These are phyloP conservation scores for Quercus gilva DNA, from an alignment of 306 rosid genomes.

Conservation along the genomic window DNA sequence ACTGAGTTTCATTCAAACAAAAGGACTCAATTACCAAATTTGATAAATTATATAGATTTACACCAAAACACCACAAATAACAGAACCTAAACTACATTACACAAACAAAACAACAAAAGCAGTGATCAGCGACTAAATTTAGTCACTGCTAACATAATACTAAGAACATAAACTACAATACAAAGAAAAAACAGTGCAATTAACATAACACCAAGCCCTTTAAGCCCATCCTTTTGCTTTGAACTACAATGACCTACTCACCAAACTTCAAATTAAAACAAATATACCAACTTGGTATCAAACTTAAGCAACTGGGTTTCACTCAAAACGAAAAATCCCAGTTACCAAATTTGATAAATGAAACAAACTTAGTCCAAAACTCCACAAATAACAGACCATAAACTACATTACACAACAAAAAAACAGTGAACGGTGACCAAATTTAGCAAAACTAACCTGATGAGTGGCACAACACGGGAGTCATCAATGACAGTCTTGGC, in stretches of 20 bases:
- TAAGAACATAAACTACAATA: neutral
- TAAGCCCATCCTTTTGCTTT: neutral
- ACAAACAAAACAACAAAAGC: neutral
- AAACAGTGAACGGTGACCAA: neutral
- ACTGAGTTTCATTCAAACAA: neutral
- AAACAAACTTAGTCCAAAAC: neutral
- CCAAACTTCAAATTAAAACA: neutral
- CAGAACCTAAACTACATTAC: neutral
- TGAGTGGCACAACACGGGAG: constrained; percentile 71
- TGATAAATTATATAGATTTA: neutral
- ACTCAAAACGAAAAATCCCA: neutral
- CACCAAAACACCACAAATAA: neutral
- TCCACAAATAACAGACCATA: neutral
- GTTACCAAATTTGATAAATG: neutral
- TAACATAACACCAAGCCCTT: constrained; percentile 3
- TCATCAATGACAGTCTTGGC: constrained; percentile 74
- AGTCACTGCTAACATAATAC: constrained; percentile 7
- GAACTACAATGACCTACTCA: neutral
- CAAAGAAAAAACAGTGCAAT: too few relatives aligned
- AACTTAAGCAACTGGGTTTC: neutral
- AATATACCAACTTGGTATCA: too few relatives aligned
- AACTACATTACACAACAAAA: neutral
- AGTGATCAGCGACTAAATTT: too few relatives aligned
- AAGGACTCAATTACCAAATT: neutral
- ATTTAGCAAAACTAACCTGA: constrained; percentile 42